Evolutionary conservation across 1,284 basidiomycete species (phyloP).

Genomic region (Cerioporus squamosus): DNA sequence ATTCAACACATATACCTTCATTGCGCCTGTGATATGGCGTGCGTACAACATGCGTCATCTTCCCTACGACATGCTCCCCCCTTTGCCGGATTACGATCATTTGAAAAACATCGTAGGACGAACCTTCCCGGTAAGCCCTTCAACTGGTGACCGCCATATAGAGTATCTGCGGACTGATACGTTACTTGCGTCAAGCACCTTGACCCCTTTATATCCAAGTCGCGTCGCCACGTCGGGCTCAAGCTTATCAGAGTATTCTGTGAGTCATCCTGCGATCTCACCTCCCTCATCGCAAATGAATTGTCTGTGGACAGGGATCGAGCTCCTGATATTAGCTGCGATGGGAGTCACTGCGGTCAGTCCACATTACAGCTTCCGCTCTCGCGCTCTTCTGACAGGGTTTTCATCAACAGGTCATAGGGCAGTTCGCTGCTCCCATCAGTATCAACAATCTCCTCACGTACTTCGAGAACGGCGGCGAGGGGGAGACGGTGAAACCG

Average conservation of each 20-base stretch:
- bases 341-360: slow-evolving; percentile 22
- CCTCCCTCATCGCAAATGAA: too few relatives aligned
- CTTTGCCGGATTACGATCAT: slow-evolving; percentile 51
- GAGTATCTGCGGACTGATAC: neutral
- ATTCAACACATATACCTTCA: slow-evolving; percentile 34
- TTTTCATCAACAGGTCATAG: slow-evolving; percentile 20
- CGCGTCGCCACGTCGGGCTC: slow-evolving; percentile 31
- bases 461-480: slow-evolving; percentile 44
- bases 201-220: slow-evolving; percentile 32
- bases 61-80: slow-evolving; percentile 41
- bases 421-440: slow-evolving; percentile 44
- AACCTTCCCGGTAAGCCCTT: slow-evolving; percentile 34
- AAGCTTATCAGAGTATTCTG: slow-evolving; percentile 32
- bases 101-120: slow-evolving; percentile 43
- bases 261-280: slow-evolving; percentile 13
- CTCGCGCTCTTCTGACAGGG: neutral
- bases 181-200: slow-evolving; percentile 26
- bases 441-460: slow-evolving; percentile 44
- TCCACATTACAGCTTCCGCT: too few relatives aligned
- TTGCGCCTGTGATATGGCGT: slow-evolving; percentile 37
- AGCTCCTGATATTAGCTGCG: slow-evolving; percentile 27
- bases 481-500: slow-evolving; percentile 44
- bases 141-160: neutral
- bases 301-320: slow-evolving; percentile 18
- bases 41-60: slow-evolving; percentile 36